Base-by-base conservation (phyloP, 768 basidiomycete genomes). In the Sistotremastrum suecicum region DNA sequence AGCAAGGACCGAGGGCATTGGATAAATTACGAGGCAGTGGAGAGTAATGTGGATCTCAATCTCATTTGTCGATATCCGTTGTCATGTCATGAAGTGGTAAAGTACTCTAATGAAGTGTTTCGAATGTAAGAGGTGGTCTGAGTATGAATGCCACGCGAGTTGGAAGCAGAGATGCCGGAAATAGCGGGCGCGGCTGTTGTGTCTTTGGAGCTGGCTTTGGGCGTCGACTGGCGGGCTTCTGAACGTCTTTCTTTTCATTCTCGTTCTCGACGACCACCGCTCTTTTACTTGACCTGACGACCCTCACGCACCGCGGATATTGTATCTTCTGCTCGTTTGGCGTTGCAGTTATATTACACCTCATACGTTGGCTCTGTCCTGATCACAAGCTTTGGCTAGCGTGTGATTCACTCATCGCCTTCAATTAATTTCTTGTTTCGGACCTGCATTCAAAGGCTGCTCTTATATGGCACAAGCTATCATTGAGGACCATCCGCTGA, bases 1-100 rank as follows among this genome's bases (percentile, higher is more conserved):
- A 98, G 64, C 81, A 92, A 62, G 94, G 92, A 33, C 63, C 71
- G 11, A 68, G 75, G 37, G 70, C 88, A 20, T 61, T 97, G 56
- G 90, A 91, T 55, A 95, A 94, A 64, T 76, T 97, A 34, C 83
- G 79, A 5, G 20, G 20, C 20, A 70, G 89, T 48, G 76, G 71
- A 48, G 78, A 81, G 52, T 70, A 65, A 36, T 53, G 7, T 32
- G 34, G 11, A 35, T 46, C 29, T 20, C 20, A 29, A 33, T 29
- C n/a, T n/a, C 48, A 10, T 34, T 41, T 34, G n/a, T 20, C 20
- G 20, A 20, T 20, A 20, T 20, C 20, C 20, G 20, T 20, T 20
- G 20, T 20, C 20, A 20, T 20, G 20, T 20, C 20, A 20, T 20
- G 20, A 20, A 20, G 20, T 20, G 20, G 20, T 20, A 20, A 20